Evolutionary conservation across 2,329 filamentous ascomycete species (phyloP).

Genomic region (Botryosphaeria dothidea): DNA sequence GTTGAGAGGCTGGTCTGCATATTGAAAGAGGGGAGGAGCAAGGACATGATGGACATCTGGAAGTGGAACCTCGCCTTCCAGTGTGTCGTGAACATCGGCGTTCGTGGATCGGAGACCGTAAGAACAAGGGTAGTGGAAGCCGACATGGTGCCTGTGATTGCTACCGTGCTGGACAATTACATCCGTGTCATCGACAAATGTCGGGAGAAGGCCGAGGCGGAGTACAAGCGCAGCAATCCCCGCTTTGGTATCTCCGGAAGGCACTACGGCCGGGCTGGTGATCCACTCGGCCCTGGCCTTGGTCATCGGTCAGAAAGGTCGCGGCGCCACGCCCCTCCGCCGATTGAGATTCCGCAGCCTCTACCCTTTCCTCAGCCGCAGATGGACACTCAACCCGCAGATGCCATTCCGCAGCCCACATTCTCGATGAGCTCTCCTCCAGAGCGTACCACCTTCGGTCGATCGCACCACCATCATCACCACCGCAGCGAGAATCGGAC

Average conservation of each 20-base stretch:
- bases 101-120: slow-evolving; percentile 90
- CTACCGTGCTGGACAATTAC: slow-evolving; percentile 97
- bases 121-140: slow-evolving; percentile 95
- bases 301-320: slow-evolving; percentile 43
- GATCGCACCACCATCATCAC: slow-evolving; percentile 56
- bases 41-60: slow-evolving; percentile 99
- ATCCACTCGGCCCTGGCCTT: slow-evolving; percentile 35
- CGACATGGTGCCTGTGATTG: slow-evolving; percentile 98
- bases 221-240: slow-evolving; percentile 63
- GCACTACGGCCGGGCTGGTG: slow-evolving; percentile 44
- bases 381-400: slow-evolving; percentile 55
- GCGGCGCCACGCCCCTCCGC: slow-evolving; percentile 79
- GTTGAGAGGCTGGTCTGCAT: slow-evolving; percentile 97
- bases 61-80: slow-evolving; percentile 99
- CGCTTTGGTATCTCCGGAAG: slow-evolving; percentile 40
- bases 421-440: slow-evolving; percentile 70
- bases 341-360: slow-evolving; percentile 73
- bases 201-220: slow-evolving; percentile 80
- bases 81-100: slow-evolving; percentile 98
- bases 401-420: slow-evolving; percentile 63
- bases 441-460: slow-evolving; percentile 66
- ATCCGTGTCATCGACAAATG: slow-evolving; percentile 94
- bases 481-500: slow-evolving; percentile 50
- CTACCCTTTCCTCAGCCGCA: slow-evolving; percentile 50
- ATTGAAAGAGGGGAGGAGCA: slow-evolving; percentile 93